Conservation (phyloP, 1,284 basidiomycete species). For the Austropuccinia psidii region DNA sequence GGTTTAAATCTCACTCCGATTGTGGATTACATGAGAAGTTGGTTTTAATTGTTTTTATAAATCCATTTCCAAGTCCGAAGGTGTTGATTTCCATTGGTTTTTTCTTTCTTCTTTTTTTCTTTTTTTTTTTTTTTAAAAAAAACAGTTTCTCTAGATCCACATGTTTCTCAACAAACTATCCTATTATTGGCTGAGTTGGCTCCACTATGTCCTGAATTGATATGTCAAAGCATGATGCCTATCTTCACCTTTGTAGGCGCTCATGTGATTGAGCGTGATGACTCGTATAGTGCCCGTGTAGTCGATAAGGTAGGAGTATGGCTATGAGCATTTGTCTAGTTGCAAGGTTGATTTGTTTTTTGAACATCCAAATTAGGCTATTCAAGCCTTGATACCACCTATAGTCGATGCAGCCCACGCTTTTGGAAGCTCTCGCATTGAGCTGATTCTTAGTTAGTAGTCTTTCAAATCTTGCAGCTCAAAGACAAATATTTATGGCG, state of each 20-base stretch:
- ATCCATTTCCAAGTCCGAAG: background rate
- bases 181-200: constrained; percentile 81
- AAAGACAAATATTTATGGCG: constrained; percentile 42
- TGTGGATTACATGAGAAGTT: constrained; percentile 36
- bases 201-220: constrained; percentile 75
- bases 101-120: constrained; percentile 43
- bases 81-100: no score
- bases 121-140: constrained; percentile 41
- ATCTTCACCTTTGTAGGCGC: constrained; percentile 99
- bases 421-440: constrained; percentile 54
- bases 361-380: constrained; percentile 57
- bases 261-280: constrained; percentile 90
- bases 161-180: constrained; percentile 87
- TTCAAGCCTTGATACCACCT: constrained; percentile 86
- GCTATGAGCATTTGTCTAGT: background rate
- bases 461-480: no score
- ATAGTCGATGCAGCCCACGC: constrained; percentile 68
- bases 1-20: constrained; percentile 24
- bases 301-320: constrained; percentile 68
- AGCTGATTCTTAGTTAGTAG: constrained; percentile 56
- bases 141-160: constrained; percentile 84
- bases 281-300: constrained; percentile 87
- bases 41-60: background rate
- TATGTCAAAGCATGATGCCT: constrained; percentile 92
- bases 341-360: background rate